phyloP scores from a whole-genome alignment of 2,329 filamentous ascomycete species.

The Scytalidium lignicola region DNA sequence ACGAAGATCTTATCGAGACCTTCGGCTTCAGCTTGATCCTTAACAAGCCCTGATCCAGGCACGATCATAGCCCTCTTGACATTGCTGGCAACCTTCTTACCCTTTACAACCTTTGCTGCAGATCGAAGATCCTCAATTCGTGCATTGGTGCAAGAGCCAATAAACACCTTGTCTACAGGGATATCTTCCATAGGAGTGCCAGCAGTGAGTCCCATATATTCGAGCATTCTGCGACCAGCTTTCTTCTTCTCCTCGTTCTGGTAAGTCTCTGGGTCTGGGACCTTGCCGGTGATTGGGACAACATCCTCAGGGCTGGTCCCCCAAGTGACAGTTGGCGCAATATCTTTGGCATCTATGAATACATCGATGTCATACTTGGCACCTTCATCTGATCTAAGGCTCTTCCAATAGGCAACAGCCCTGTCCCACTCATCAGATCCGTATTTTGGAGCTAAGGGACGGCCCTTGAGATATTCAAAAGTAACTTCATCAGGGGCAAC shows the following conservation, averaged over 20 bases:
- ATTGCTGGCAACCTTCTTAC: slow-evolving; percentile 80
- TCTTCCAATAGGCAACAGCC: slow-evolving; percentile 83
- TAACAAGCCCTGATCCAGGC: slow-evolving; percentile 90
- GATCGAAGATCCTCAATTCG: slow-evolving; percentile 92
- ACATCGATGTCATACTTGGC: slow-evolving; percentile 89
- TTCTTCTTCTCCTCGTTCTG: slow-evolving; percentile 72
- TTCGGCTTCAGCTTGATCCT: slow-evolving; percentile 84
- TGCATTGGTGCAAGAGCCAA: slow-evolving; percentile 96
- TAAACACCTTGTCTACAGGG: slow-evolving; percentile 90
- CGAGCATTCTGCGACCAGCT: slow-evolving; percentile 73
- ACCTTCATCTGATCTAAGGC: slow-evolving; percentile 76
- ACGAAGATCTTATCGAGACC: slow-evolving; percentile 89
- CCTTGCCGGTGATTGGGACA: slow-evolving; percentile 85
- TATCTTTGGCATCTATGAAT: slow-evolving; percentile 87
- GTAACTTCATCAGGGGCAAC: slow-evolving; percentile 91
- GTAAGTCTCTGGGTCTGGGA: slow-evolving; percentile 88
- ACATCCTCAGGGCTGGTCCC: slow-evolving; percentile 96
- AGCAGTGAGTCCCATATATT: slow-evolving; percentile 92
- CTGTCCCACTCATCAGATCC: slow-evolving; percentile 86
- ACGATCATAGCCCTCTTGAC: slow-evolving; percentile 95
- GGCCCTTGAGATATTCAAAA: slow-evolving; percentile 90
- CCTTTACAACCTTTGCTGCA: slow-evolving; percentile 80
- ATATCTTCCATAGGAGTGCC: slow-evolving; percentile 93
- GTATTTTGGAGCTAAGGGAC: slow-evolving; percentile 79
- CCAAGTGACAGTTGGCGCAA: slow-evolving; percentile 91